Evolutionary conservation across 1,284 basidiomycete genomes (phyloP), one percentile per base, ranked within the genome.

Genomic region (Irpex sp.): DNA sequence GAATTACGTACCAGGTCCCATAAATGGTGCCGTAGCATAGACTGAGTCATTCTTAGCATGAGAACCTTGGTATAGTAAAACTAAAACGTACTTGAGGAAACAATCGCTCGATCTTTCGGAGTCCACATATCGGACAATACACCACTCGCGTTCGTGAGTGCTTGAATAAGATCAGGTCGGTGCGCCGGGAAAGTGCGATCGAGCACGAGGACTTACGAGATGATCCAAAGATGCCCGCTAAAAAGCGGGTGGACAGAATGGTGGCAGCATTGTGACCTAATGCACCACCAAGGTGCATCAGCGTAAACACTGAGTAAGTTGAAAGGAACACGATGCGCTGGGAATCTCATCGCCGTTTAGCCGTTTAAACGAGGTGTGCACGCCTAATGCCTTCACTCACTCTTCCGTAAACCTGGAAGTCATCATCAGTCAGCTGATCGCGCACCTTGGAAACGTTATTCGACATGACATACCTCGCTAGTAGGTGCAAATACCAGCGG

Each of bases 21-120:
- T 78, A 71, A 90, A 92, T 1, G 90, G 88, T 15, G 88, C 87
- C 2, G 83, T 81, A 0, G 86, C 80, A 70, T 89, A 90, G 6
- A 90, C 77, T 8, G 82, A 78, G 1, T 36, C 7, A n/a, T n/a
- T 7, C 13, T 21, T 39, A n/a, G 19, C 11, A 31, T 50, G 26
- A 47, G 53, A 26, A 9, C 11, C 37, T 5, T 35, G 31, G 31
- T 8, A 56, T 36, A 19, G 43, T 8, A 19, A 21, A n/a, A 37
- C 26, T 17, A 49, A 31, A 11, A 47, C 66, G 5, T 56, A 65
- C 66, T 58, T 21, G 66, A 64, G 17, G 84, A 81, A 9, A 88
- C 87, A 21, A 83, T 69, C 8, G 83, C 86, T 19, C 86, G 81
- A 68, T 88, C 85, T 54, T 80, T 77, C 39, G 83, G 74, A 51